Evolutionary conservation across 2,329 filamentous ascomycete genomes (phyloP).

Genomic region (Fusarium beomiforme): DNA sequence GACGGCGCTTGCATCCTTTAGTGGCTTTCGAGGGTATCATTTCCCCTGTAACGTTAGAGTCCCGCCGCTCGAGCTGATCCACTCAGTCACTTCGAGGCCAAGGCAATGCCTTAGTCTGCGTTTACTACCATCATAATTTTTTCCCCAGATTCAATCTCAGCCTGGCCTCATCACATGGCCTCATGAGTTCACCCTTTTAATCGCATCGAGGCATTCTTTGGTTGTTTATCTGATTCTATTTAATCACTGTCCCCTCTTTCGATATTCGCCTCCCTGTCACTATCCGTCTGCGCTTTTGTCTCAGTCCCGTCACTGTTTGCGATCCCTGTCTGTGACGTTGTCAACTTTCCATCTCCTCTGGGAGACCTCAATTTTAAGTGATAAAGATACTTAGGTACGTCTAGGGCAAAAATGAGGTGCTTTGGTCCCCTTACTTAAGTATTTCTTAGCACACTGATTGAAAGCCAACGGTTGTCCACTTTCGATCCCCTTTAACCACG

Average conservation of each 20-base stretch:
- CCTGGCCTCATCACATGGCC: slow-evolving; percentile 47
- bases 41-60: slow-evolving; percentile 32
- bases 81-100: slow-evolving; percentile 20
- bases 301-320: slow-evolving; percentile 21
- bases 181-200: slow-evolving; percentile 36
- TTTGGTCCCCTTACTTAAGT: too few relatives aligned
- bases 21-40: slow-evolving; percentile 30
- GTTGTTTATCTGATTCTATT: slow-evolving; percentile 9
- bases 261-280: slow-evolving; percentile 42
- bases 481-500: slow-evolving; percentile 19
- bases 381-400: too few relatives aligned
- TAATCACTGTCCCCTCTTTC: slow-evolving; percentile 19
- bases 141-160: slow-evolving; percentile 40
- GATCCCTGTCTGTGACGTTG: slow-evolving; percentile 36
- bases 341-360: slow-evolving; percentile 21
- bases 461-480: background rate
- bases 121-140: slow-evolving; percentile 36
- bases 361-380: too few relatives aligned
- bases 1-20: slow-evolving; percentile 26
- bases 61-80: slow-evolving; percentile 28
- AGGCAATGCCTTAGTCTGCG: slow-evolving; percentile 5
- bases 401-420: too few relatives aligned
- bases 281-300: slow-evolving; percentile 31
- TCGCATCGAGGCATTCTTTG: slow-evolving; percentile 14
- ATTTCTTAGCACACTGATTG: too few relatives aligned